These are phyloP conservation scores for Trichoderma orchidacearum DNA, from an alignment of 495 filamentous ascomycete genomes.

Conservation along the genomic window DNA sequence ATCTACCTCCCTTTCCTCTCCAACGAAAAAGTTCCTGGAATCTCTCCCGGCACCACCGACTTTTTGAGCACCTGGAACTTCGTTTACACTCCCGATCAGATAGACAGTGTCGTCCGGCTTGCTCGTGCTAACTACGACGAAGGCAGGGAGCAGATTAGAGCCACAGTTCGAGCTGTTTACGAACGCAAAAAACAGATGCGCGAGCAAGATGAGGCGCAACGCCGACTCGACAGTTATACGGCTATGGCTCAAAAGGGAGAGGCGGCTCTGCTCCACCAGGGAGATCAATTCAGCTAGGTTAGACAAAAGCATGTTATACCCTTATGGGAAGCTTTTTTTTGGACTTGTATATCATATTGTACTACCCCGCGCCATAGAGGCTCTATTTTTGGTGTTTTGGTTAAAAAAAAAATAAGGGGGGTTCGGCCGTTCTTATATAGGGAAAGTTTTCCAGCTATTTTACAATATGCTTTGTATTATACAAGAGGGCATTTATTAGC, in stretches of 20 bases:
- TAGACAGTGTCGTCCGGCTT: conserved; percentile 68
- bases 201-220: conserved; percentile 38
- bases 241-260: conserved; percentile 27
- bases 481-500: background rate
- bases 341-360: background rate
- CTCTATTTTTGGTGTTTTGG: background rate
- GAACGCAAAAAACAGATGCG: conserved; percentile 71
- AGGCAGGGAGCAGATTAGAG: conserved; percentile 59
- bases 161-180: conserved; percentile 79
- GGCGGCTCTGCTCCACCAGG: conserved; percentile 26
- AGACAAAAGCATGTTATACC: background rate
- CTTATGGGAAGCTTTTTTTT: background rate
- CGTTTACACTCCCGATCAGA: conserved; percentile 74
- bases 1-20: conserved; percentile 83
- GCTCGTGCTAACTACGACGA: conserved; percentile 79
- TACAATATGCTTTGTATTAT: conserved; percentile 6
- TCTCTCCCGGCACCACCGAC: conserved; percentile 66
- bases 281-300: conserved; percentile 30
- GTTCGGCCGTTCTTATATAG: background rate
- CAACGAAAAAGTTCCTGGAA: conserved; percentile 61
- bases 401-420: background rate
- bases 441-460: background rate
- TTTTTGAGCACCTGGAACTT: conserved; percentile 98
- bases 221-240: conserved; percentile 31
- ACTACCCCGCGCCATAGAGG: background rate